phyloP scores from a whole-genome alignment of 257 asterid species.

The Echium plantagineum region DNA sequence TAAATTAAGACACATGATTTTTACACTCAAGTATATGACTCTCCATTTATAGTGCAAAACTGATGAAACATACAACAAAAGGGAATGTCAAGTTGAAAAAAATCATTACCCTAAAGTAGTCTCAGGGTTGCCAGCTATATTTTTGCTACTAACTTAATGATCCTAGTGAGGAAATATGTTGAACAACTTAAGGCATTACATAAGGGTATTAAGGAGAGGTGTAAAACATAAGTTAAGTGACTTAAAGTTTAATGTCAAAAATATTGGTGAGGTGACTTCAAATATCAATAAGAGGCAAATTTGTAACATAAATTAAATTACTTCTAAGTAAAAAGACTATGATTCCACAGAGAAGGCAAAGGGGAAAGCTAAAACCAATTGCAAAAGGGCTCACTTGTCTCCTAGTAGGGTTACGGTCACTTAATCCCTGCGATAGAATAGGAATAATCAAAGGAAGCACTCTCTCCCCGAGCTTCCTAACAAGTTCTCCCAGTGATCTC shows the following conservation, averaged over 20 bases:
- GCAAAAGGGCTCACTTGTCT: conserved; percentile 63
- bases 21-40: too few relatives aligned
- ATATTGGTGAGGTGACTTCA: background rate
- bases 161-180: background rate
- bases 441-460: conserved; percentile 94
- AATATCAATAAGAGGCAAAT: background rate
- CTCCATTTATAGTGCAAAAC: too few relatives aligned
- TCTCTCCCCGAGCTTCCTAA: conserved; percentile 97
- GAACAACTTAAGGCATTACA: background rate
- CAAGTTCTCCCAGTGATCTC: conserved; percentile 96
- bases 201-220: background rate
- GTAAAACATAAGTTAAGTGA: background rate
- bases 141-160: too few relatives aligned
- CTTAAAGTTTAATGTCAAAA: background rate
- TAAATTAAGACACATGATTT: too few relatives aligned
- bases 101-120: too few relatives aligned
- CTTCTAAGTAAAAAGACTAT: background rate
- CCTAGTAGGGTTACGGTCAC: conserved; percentile 67
- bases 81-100: too few relatives aligned
- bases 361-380: conserved; percentile 8
- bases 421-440: conserved; percentile 76
- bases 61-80: too few relatives aligned
- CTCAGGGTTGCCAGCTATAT: background rate
- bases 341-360: background rate
- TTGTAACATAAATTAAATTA: background rate